Conservation (phyloP, 2,329 filamentous ascomycete genomes). For the Aspergillus tanneri region DNA sequence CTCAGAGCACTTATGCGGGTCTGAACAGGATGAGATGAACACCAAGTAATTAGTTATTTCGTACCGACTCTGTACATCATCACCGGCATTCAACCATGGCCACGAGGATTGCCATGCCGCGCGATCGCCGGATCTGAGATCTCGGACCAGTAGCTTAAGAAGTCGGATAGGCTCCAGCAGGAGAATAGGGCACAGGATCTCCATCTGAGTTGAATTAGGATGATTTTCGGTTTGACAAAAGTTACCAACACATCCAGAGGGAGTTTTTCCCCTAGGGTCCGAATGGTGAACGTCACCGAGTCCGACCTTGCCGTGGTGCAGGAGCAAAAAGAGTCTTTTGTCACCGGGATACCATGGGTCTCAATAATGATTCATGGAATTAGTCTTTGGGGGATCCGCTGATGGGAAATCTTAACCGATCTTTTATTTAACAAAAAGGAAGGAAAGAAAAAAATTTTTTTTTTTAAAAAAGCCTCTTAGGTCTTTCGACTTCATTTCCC, state of each 20-base stretch:
- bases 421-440: too few relatives aligned
- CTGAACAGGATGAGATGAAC: too few relatives aligned
- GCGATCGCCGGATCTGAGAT: neutral
- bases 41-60: too few relatives aligned
- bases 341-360: neutral
- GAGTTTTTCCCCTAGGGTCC: constrained; percentile 7
- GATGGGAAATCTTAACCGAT: constrained; percentile 3
- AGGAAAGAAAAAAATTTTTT: too few relatives aligned
- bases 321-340: neutral
- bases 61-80: too few relatives aligned
- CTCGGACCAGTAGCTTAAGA: neutral
- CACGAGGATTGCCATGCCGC: constrained; percentile 3
- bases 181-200: too few relatives aligned
- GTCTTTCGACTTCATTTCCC: neutral
- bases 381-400: neutral
- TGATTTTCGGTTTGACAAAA: neutral
- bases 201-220: too few relatives aligned
- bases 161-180: too few relatives aligned
- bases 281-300: constrained; percentile 22
- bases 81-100: constrained; percentile 2
- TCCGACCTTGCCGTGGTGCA: constrained; percentile 1
- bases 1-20: neutral
- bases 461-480: too few relatives aligned
- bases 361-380: constrained; percentile 8
- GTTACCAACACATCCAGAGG: neutral